Evolutionary conservation across 495 filamentous ascomycete species (phyloP), one percentile per base, ranked within the genome.

Genomic region (Aspergillus bertholletiae): DNA sequence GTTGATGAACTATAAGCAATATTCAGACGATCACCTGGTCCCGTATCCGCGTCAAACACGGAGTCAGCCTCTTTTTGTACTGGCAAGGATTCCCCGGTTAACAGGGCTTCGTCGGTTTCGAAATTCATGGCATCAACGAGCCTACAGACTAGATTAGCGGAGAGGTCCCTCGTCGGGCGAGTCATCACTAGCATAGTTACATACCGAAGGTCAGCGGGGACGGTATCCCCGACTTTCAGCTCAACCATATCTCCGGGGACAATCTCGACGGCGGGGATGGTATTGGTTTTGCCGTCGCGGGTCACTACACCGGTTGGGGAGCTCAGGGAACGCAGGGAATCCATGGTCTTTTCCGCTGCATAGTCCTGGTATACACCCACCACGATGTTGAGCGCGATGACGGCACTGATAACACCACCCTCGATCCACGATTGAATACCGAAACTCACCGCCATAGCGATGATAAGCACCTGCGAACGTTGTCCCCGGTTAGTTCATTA

Each of bases 181-280:
- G 8, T n/a, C 13, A 15, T 15, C 3, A 30, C 34, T 30, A 8
- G 0, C 17, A n/a, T 46, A 23, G 23, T 15, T n/a, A 54, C 73
- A 44, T 57, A 78, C 73, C 75, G 57, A 32, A 77, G 47, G 66
- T 93, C 90, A 13, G 90, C 90, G 13, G 90, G 90, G 3, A 93
- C 81, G 2, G 87, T 90, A 69, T 93, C 90, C 28, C 90, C 90
- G 61, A 89, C 89, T 77, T 90, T 91, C 40, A 95, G 68, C 46
- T 86, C 78, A 40, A 90, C 75, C 62, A 94, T 80, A 67, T 87
- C 84, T 18, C 84, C 84, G 6, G 79, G 81, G 3, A 87, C 82
- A 40, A 84, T 72, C 50, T 84, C 80, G 21, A 63, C 66, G 11
- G 81, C 79, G 12, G 79, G 73, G 22, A 88, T 69, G 18, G 72